These are phyloP conservation scores for Rhytidiadelphus loreus DNA, from an alignment of 225 moss, liverwort and hornwort species.

Conservation along the genomic window DNA sequence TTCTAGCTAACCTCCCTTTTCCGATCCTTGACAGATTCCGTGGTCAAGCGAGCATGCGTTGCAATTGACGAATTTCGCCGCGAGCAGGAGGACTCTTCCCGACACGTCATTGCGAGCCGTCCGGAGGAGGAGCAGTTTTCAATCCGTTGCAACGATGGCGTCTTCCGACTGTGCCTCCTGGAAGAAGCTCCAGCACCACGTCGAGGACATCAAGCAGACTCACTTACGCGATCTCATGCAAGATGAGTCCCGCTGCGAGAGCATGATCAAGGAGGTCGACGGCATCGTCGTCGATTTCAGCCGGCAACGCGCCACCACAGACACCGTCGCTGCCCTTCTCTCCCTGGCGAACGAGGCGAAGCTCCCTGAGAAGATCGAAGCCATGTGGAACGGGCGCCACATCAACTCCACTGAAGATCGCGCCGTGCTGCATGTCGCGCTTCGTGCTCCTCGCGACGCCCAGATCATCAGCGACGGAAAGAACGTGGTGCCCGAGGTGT, in stretches of 20 bases:
- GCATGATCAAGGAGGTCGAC: conserved; percentile 86
- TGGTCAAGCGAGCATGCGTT: not conserved
- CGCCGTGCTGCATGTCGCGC: conserved; percentile 81
- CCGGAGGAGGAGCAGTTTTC: not conserved
- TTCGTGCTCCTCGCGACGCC: conserved; percentile 68
- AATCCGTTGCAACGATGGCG: not conserved
- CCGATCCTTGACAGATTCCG: not conserved
- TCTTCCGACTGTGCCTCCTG: conserved; percentile 25
- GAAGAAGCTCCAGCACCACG: conserved; percentile 53
- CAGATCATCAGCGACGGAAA: conserved; percentile 58
- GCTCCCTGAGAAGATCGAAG: conserved; percentile 63
- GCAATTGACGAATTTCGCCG: conserved; percentile 5
- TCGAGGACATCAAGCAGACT: conserved; percentile 57
- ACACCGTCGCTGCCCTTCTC: conserved; percentile 55
- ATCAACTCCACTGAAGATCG: conserved; percentile 87
- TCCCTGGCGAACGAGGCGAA: conserved; percentile 60
- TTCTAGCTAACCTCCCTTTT: not conserved
- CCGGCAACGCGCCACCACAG: conserved; percentile 63
- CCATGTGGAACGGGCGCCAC: conserved; percentile 74
- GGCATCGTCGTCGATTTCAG: conserved; percentile 85
- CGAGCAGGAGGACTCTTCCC: not conserved
- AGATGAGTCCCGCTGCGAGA: conserved; percentile 67
- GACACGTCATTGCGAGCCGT: not conserved
- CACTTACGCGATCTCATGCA: conserved; percentile 77
- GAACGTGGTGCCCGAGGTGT: conserved; percentile 86